Evolutionary conservation across 805 yeast species (phyloP), one percentile per base, ranked within the genome.

Genomic region (Pichia kluyveri): DNA sequence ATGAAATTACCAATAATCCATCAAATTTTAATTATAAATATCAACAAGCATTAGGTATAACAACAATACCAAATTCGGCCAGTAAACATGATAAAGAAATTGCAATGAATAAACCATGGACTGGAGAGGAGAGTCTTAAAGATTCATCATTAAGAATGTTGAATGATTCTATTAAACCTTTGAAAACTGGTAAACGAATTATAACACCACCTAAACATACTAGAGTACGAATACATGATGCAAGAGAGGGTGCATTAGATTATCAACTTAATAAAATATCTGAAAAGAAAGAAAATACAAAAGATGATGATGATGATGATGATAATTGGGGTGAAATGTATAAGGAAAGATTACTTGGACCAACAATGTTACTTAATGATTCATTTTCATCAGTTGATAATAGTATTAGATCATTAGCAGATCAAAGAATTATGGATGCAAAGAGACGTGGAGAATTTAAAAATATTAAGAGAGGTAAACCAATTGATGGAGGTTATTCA

Each of bases 391-490:
- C 73, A 0, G 64, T 76, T 6, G 65, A 77, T 43, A 82, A 77
- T 32, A 61, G 77, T 49, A 76, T 84, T 28, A 76, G 73, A 41
- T 76, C 88, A 0, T 56, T 87, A 44, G 96, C 96, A 0, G 87
- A 84, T 56, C 79, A 81, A 37, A 69, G 79, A 43, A 86, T 89
- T 28, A 87, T 81, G 56, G 89, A 86, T 18, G 86, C 93, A 37
- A 74, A 78, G 55, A 68, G 72, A 26, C 72, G 82, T 5, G 96
- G 96, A 0, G 82, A 76, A 34, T 89, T 89, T 58, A 63, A 73
- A 1, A 75, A 77, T 45, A 57, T 81, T 6, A 75, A 78, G 0
- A 71, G 95, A 49, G 96, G 95, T 0, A 72, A 76, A 55, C 80
- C 82, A 4, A 57, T 83, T 15, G 67, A 68, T 5, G 56, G 54